Base-by-base conservation (phyloP, 371 early-diverging fungal genomes). In the Apophysomyces trapeziformis region DNA sequence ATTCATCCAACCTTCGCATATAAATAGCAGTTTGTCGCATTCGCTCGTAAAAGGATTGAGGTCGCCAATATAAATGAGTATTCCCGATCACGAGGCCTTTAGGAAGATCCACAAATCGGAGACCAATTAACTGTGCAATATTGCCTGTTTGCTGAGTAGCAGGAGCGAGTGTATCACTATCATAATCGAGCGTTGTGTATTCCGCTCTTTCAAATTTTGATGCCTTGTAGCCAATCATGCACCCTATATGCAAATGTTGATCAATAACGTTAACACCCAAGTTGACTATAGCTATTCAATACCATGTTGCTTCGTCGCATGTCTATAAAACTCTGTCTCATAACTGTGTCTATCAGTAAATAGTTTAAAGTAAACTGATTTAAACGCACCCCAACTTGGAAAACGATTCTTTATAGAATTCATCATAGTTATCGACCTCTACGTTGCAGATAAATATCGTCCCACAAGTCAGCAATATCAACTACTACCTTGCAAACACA, bases 1-100 rank as follows among this genome's bases (percentile, higher is more conserved):
- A 65, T 13, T 74, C 73, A 6, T 64, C 26, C 8, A 78, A 38
- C 1, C 67, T 54, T 6, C 70, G 67, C 2, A 61, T 39, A 56
- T 71, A 80, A 14, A 85, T 77, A 2, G 72, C 64, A 0, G 78
- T 73, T 59, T 87, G 88, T 54, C 88, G 74, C 13, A 80, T 67
- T 3, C 85, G 69, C 63, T 87, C 88, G 64, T 87, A 87, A n/a
- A 73, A 79, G 2, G 85, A 79, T 39, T 74, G 73, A 1, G 88
- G 88, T 43, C 83, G 76, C 88, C 88, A 87, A 63, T 84, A 87
- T 54, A 87, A 41, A 70, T 87, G 86, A 3, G 71, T 77, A 16
- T 74, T 78, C 5, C 75, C 78, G 11, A 79, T 60, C 11, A 77
- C 64, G 39, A 82, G 43, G 0, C 78, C 79, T 43, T 64, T 37